phyloP scores from a whole-genome alignment of 2,329 filamentous ascomycete species.

The Diaporthe sp. region DNA sequence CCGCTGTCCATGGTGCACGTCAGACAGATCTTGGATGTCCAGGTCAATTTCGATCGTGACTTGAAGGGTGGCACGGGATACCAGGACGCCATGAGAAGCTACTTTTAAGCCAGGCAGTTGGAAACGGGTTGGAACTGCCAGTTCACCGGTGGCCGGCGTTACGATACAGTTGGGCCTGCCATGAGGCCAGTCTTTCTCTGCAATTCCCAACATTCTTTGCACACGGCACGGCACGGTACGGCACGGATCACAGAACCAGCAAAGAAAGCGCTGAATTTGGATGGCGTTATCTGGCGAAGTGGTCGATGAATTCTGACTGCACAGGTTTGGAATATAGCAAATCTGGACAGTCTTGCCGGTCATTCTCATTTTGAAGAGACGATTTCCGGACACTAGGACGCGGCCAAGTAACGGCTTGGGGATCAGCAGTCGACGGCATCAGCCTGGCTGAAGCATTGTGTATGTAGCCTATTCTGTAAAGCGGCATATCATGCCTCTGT shows the following conservation, averaged over 20 bases:
- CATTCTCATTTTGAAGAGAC: neutral
- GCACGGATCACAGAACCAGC: constrained; percentile 21
- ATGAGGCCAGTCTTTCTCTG: neutral
- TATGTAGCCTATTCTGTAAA: neutral
- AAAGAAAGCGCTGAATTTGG: neutral
- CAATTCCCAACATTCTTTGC: neutral
- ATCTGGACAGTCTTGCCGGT: constrained; percentile 1
- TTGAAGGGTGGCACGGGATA: constrained; percentile 86
- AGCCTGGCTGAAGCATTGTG: neutral
- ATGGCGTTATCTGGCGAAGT: neutral
- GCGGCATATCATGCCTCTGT: neutral
- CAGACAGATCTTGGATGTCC: constrained; percentile 85
- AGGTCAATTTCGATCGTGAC: constrained; percentile 85
- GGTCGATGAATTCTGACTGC: neutral
- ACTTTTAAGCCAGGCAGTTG: constrained; percentile 61
- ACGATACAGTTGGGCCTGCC: neutral
- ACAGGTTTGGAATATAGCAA: neutral
- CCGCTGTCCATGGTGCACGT: constrained; percentile 84
- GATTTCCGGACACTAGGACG: neutral
- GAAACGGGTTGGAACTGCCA: neutral
- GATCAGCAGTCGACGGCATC: neutral
- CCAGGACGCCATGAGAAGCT: constrained; percentile 86
- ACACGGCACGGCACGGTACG: neutral
- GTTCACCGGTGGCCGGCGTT: neutral
- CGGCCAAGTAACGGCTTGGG: neutral